phyloP scores from a whole-genome alignment of 352 stramenopile species.

The Globisporangium iwayamae region DNA sequence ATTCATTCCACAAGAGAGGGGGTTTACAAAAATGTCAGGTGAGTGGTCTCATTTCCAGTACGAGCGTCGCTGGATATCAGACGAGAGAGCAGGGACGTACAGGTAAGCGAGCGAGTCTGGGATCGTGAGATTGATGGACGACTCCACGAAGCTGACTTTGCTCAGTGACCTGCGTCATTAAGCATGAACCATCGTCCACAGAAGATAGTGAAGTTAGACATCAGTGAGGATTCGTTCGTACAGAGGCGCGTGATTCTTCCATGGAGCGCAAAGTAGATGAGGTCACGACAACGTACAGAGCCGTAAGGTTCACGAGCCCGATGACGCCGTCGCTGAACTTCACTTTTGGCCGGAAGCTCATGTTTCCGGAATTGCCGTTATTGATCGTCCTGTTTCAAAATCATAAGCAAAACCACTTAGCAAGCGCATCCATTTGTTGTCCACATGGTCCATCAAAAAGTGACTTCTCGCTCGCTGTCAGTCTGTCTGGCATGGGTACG shows the following conservation, averaged over 20 bases:
- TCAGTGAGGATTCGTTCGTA: too few relatives aligned
- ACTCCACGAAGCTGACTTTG: neutral
- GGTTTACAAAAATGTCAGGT: too few relatives aligned
- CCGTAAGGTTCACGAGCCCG: constrained; percentile 7
- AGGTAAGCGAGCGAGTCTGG: neutral
- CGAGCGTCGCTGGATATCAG: too few relatives aligned
- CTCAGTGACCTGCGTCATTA: neutral
- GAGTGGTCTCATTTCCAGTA: too few relatives aligned
- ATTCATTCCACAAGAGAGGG: too few relatives aligned
- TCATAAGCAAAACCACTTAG: neutral
- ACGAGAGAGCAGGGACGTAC: neutral
- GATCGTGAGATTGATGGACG: neutral
- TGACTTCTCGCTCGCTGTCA: too few relatives aligned
- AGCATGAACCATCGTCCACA: neutral
- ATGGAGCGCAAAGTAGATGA: too few relatives aligned
- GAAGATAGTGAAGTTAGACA: too few relatives aligned
- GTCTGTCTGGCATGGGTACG: neutral
- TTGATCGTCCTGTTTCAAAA: neutral
- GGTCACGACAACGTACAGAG: constrained; percentile 4
- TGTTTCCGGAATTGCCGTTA: neutral
- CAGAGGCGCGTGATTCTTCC: too few relatives aligned
- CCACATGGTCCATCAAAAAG: neutral
- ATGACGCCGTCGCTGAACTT: constrained; percentile 8
- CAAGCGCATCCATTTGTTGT: neutral
- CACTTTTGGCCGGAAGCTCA: neutral